Conservation (phyloP, 192 early-diverging fungal genomes). For the Coemansia sp. region DNA sequence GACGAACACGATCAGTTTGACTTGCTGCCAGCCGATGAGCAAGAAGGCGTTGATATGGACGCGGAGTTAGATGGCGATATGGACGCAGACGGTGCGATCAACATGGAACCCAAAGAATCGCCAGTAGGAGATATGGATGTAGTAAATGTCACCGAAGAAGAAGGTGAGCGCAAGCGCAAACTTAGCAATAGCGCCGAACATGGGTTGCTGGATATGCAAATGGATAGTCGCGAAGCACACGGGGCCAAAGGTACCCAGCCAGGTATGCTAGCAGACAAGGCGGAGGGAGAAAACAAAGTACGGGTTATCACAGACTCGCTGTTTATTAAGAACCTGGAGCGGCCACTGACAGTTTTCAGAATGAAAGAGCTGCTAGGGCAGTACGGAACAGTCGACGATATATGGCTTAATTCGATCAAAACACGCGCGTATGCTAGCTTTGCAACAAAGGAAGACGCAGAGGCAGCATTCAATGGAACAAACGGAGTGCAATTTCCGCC, state of each 20-base stretch:
- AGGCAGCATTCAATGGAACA: constrained; percentile 19
- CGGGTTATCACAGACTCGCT: constrained; percentile 14
- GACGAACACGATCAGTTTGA: constrained; percentile 26
- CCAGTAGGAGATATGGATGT: neutral
- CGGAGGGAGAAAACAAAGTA: neutral
- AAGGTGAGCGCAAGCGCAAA: neutral
- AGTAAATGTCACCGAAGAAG: neutral
- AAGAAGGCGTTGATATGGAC: neutral
- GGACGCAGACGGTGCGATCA: neutral
- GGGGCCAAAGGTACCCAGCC: neutral
- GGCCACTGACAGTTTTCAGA: constrained; percentile 36
- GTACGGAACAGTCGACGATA: constrained; percentile 22
- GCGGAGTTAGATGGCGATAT: neutral
- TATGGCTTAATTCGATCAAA: constrained; percentile 52
- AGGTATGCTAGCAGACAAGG: neutral
- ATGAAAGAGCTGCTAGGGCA: constrained; percentile 33
- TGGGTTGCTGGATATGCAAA: neutral
- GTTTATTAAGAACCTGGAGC: constrained; percentile 45
- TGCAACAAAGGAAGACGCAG: constrained; percentile 16
- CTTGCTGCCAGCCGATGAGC: constrained; percentile 24
- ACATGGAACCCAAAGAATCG: neutral
- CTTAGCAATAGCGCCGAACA: neutral
- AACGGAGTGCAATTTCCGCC: constrained; percentile 37
- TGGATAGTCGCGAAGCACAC: neutral
- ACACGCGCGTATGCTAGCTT: constrained; percentile 46